Conservation (phyloP, 2,329 filamentous ascomycete species). For the Aspergillus fructus region DNA sequence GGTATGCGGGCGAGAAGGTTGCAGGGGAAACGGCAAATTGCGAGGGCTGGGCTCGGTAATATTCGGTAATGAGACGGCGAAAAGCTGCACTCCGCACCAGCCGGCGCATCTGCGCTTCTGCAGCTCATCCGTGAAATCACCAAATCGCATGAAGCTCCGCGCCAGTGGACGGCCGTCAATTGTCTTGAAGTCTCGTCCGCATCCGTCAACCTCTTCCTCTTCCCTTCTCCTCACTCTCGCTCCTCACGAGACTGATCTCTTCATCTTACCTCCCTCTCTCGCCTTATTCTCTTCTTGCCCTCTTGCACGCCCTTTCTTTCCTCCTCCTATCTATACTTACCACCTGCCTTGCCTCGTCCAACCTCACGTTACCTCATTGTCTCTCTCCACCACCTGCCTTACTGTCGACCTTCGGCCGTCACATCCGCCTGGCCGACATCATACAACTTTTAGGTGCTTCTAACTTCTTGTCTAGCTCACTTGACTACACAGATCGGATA, state of each 20-base stretch:
- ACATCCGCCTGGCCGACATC: constrained; percentile 14
- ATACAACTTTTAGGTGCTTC: constrained; percentile 36
- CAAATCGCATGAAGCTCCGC: constrained; percentile 17
- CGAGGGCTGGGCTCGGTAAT: constrained; percentile 3
- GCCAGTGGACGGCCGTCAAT: constrained; percentile 9
- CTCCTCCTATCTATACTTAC: constrained; percentile 17
- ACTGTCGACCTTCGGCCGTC: not conserved
- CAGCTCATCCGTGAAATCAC: constrained; percentile 9
- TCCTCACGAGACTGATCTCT: constrained; percentile 10
- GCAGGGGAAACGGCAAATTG: constrained; percentile 2
- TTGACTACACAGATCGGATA: constrained; percentile 35
- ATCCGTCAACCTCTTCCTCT: constrained; percentile 17
- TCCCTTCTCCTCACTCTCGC: constrained; percentile 10
- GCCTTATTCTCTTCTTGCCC: constrained; percentile 9
- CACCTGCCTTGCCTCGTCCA: constrained; percentile 3
- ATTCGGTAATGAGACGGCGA: constrained; percentile 15
- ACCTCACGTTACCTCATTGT: constrained; percentile 13
- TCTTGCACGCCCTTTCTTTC: constrained; percentile 1
- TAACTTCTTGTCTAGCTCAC: constrained; percentile 38
- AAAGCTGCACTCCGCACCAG: constrained; percentile 9
- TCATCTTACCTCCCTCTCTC: constrained; percentile 8
- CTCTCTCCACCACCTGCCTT: not conserved
- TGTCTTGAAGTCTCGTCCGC: constrained; percentile 4
- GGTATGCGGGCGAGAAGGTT: constrained; percentile 5
- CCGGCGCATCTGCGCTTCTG: constrained; percentile 17